Conservation (phyloP, 2,329 filamentous ascomycete species). For the Cordyceps tenuipes region DNA sequence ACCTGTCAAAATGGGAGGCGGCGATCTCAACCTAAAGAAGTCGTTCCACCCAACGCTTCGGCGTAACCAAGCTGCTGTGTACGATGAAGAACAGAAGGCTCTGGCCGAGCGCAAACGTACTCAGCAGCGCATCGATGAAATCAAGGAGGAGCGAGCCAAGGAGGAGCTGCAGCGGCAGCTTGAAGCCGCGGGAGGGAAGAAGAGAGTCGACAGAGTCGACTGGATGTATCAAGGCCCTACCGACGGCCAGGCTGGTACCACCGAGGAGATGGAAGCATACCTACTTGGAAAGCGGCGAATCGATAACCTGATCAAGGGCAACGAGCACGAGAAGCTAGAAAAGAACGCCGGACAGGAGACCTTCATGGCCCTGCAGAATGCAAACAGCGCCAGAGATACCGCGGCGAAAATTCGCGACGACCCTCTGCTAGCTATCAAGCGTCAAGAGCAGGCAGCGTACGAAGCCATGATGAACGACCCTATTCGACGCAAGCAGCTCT, state of each 20-base stretch:
- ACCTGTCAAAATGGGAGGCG: slow-evolving; percentile 68
- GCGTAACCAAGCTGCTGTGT: slow-evolving; percentile 85
- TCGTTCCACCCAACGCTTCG: slow-evolving; percentile 89
- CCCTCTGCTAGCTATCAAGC: slow-evolving; percentile 87
- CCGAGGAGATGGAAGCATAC: slow-evolving; percentile 89
- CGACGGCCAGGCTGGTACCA: slow-evolving; percentile 63
- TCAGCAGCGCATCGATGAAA: slow-evolving; percentile 83
- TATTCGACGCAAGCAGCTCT: slow-evolving; percentile 56
- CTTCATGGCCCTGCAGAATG: slow-evolving; percentile 55
- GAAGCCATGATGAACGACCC: slow-evolving; percentile 74
- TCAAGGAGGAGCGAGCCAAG: slow-evolving; percentile 85
- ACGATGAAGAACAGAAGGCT: slow-evolving; percentile 85
- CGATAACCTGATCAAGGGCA: slow-evolving; percentile 70
- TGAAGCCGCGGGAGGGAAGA: slow-evolving; percentile 77
- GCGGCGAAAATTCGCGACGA: slow-evolving; percentile 84
- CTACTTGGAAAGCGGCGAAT: slow-evolving; percentile 87
- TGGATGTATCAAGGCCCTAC: slow-evolving; percentile 97
- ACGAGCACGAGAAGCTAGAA: slow-evolving; percentile 71
- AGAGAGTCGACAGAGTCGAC: slow-evolving; percentile 75
- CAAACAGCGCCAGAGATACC: slow-evolving; percentile 69
- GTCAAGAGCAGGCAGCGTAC: slow-evolving; percentile 76
- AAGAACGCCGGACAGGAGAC: slow-evolving; percentile 59
- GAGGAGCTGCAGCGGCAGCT: slow-evolving; percentile 87
- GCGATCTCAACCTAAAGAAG: slow-evolving; percentile 91
- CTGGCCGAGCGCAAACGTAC: slow-evolving; percentile 92